Evolutionary conservation across 768 basidiomycete genomes (phyloP).

Genomic region (Mycena amicta): DNA sequence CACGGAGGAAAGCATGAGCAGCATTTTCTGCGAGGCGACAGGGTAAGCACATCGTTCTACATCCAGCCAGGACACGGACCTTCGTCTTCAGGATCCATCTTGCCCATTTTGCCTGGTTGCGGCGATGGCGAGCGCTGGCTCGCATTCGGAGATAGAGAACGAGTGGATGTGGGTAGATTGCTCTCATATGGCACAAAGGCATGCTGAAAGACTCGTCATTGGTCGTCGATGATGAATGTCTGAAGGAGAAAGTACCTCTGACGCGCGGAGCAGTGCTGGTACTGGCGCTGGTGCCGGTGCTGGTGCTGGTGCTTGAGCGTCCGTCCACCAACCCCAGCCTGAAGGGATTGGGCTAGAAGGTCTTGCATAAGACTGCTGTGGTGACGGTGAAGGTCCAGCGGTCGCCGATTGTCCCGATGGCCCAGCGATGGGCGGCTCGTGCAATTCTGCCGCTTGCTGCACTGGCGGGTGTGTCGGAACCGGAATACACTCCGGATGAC

Average conservation of each 20-base stretch:
- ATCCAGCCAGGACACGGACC: no score
- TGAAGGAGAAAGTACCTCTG: background rate
- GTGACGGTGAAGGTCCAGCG: no score
- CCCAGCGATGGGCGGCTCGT: background rate
- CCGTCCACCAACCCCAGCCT: no score
- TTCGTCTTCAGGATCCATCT: background rate
- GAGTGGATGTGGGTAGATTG: background rate
- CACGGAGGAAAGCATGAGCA: no score
- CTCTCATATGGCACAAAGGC: background rate
- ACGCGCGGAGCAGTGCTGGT: background rate
- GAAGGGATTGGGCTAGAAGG: no score
- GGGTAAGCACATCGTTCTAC: no score
- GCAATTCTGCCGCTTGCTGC: no score
- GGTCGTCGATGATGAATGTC: background rate
- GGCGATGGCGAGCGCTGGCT: background rate
- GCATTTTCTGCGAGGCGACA: no score
- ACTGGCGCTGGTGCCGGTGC: no score
- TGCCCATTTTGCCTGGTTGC: background rate
- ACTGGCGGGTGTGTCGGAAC: no score
- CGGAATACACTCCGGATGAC: background rate
- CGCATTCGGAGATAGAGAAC: background rate
- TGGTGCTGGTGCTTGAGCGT: no score
- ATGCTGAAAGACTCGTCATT: background rate
- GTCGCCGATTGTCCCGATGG: background rate
- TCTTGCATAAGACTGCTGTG: no score